Conservation (phyloP, 352 stramenopile species). For the Phytopythium montanum region DNA sequence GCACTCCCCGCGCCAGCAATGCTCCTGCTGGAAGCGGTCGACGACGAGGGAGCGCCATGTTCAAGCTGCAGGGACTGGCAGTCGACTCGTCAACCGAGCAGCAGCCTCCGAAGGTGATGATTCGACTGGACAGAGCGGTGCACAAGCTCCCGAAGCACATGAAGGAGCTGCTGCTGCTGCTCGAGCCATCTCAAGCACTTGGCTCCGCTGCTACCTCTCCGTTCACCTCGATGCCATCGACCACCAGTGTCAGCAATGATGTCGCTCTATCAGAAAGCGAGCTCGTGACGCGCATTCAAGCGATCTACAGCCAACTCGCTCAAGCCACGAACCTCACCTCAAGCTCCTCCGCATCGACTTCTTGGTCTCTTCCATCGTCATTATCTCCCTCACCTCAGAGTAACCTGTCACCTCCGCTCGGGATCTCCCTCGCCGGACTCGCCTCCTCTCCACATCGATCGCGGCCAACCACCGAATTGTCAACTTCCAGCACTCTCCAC, state of each 20-base stretch:
- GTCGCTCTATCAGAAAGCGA: slow-evolving; percentile 23
- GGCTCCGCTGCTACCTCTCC: not conserved
- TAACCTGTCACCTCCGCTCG: not conserved
- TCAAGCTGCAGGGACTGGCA: slow-evolving; percentile 1
- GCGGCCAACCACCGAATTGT: not conserved
- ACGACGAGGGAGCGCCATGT: slow-evolving; percentile 13
- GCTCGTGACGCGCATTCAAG: slow-evolving; percentile 29
- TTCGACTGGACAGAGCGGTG: slow-evolving; percentile 27
- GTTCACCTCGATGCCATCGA: not conserved
- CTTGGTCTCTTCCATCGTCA: not conserved
- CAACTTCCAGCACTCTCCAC: not conserved
- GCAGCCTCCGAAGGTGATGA: slow-evolving; percentile 3
- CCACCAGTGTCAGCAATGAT: not conserved
- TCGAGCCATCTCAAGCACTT: slow-evolving; percentile 10
- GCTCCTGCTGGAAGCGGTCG: slow-evolving; percentile 23
- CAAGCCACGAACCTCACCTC: not conserved
- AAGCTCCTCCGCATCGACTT: not conserved
- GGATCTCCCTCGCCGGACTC: not conserved
- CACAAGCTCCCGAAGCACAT: slow-evolving; percentile 34
- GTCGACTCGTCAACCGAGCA: not conserved
- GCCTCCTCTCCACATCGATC: not conserved
- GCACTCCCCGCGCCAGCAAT: not conserved
- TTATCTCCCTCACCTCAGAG: not conserved
- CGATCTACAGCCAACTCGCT: slow-evolving; percentile 16
- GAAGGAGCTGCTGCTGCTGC: slow-evolving; percentile 23